Conservation (phyloP, 23 red algal species). For the Gracilaria caudata region DNA sequence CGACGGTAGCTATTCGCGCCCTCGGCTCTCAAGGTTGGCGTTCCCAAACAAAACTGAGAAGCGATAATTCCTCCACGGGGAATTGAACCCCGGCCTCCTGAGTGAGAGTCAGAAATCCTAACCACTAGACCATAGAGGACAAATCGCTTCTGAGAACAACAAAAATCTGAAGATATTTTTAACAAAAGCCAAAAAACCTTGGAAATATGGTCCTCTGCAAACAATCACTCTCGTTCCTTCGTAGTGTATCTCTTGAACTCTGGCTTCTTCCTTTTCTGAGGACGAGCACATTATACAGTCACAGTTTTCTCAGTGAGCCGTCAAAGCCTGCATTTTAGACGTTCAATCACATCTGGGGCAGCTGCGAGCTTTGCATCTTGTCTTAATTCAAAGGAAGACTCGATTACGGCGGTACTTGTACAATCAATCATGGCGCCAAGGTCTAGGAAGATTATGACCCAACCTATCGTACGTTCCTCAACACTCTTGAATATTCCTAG, state of each 20-base stretch:
- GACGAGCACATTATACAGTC: neutral
- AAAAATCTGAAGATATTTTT: neutral
- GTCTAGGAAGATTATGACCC: slow-evolving; percentile 67
- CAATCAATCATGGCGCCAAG: slow-evolving; percentile 38
- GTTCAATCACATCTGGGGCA: no score
- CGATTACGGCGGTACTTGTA: neutral
- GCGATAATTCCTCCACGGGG: slow-evolving; percentile 64
- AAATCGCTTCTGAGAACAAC: no score
- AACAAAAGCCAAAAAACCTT: neutral
- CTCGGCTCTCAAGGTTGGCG: no score
- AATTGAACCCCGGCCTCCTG: slow-evolving; percentile 84
- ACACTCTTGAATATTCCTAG: neutral
- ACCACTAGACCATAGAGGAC: slow-evolving; percentile 84
- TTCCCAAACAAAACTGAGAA: neutral
- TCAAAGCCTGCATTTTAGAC: no score
- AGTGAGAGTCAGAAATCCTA: slow-evolving; percentile 85
- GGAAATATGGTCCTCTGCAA: neutral
- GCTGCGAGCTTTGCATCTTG: no score
- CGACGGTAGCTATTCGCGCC: neutral
- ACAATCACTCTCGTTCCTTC: no score
- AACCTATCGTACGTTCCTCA: slow-evolving; percentile 64
- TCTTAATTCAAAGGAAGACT: no score
- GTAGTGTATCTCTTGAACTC: no score
- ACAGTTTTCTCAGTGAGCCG: no score
- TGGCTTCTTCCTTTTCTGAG: no score